Conservation (phyloP, 2,329 filamentous ascomycete genomes). For the Trichoderma atrobrunneum region DNA sequence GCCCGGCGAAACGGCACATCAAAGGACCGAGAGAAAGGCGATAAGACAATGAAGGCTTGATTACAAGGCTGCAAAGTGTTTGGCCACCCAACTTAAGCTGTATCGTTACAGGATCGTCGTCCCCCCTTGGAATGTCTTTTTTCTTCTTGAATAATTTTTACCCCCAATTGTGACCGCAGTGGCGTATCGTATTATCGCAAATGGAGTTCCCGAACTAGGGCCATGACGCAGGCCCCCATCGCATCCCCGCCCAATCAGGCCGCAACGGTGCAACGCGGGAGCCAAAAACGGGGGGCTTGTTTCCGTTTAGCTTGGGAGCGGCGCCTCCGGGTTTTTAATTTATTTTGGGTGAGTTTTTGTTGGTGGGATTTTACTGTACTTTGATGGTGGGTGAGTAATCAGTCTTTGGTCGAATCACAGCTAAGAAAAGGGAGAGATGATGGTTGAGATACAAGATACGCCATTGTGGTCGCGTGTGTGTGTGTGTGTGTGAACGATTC, state of each 20-base stretch:
- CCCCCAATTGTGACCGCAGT: background rate
- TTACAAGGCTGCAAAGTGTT: too few relatives aligned
- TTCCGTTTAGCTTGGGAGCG: background rate
- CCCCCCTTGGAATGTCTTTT: background rate
- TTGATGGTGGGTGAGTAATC: background rate
- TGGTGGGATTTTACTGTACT: background rate
- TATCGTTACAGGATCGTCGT: too few relatives aligned
- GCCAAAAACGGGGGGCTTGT: background rate
- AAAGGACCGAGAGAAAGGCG: background rate
- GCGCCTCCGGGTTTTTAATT: background rate
- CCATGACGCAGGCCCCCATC: background rate
- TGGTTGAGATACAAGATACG: too few relatives aligned
- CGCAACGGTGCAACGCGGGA: background rate
- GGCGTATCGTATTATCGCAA: background rate
- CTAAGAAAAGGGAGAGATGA: too few relatives aligned
- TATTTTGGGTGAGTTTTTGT: background rate
- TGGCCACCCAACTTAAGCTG: too few relatives aligned
- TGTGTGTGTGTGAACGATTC: too few relatives aligned
- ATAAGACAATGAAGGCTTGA: background rate
- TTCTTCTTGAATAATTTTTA: background rate
- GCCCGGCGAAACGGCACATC: background rate
- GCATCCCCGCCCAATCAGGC: conserved; percentile 3
- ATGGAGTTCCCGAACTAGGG: background rate
- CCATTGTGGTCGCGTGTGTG: too few relatives aligned
- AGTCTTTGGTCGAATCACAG: background rate